Conservation (phyloP, 257 asterid species). For the Scutellaria minor region DNA sequence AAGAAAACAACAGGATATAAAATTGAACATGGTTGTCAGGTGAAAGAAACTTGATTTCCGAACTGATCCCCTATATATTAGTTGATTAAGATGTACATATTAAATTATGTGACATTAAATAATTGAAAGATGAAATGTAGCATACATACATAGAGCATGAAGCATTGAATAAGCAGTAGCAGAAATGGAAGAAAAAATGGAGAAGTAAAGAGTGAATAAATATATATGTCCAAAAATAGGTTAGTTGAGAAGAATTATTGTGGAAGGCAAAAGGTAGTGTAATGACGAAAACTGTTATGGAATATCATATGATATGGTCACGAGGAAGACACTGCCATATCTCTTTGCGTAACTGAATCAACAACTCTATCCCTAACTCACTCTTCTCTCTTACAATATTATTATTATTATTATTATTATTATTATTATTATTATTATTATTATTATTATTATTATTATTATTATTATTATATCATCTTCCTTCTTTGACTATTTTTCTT, state of each 20-base stretch:
- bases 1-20: too few species aligned
- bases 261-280: slow-evolving; percentile 16
- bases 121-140: not conserved
- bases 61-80: too few species aligned
- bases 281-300: slow-evolving; percentile 42
- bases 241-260: slow-evolving; percentile 22
- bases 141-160: not conserved
- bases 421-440: too few species aligned
- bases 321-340: slow-evolving; percentile 44
- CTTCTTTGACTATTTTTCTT: too few species aligned
- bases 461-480: too few species aligned
- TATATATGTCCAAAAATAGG: not conserved
- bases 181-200: not conserved
- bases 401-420: too few species aligned
- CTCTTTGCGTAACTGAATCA: slow-evolving; percentile 41
- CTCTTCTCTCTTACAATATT: not conserved
- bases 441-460: too few species aligned
- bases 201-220: not conserved
- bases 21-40: too few species aligned
- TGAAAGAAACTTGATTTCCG: too few species aligned
- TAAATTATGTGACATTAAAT: too few species aligned
- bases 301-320: slow-evolving; percentile 33
- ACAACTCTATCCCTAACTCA: slow-evolving; percentile 11
- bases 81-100: too few species aligned
- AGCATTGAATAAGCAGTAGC: not conserved